phyloP scores from a whole-genome alignment of 1,139 yeast genomes.

The Debaryomycetaceae sp. region DNA sequence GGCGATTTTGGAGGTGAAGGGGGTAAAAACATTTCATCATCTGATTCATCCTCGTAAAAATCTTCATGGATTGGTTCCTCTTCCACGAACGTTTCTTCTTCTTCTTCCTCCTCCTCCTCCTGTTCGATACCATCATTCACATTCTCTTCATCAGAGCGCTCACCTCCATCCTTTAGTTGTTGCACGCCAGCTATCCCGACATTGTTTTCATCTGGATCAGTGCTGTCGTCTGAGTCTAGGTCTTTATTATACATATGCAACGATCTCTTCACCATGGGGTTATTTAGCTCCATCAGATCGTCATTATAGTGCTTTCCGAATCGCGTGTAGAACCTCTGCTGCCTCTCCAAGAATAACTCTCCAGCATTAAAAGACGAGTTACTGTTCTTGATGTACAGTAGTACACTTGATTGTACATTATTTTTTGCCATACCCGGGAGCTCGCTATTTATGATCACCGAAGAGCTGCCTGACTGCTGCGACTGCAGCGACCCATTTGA shows the following conservation, averaged over 20 bases:
- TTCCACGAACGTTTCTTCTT: conserved; percentile 6
- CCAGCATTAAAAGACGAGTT: conserved; percentile 13
- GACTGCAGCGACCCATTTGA: conserved; percentile 9
- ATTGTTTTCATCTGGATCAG: neutral
- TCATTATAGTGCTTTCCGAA: conserved; percentile 25
- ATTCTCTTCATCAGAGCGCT: conserved; percentile 6
- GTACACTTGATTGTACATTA: conserved; percentile 28
- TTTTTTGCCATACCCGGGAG: conserved; percentile 28
- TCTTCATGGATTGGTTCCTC: conserved; percentile 10
- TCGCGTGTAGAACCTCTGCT: conserved; percentile 28
- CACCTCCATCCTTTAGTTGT: neutral
- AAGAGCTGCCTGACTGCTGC: conserved; percentile 19
- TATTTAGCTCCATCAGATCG: conserved; percentile 7
- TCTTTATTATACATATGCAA: neutral
- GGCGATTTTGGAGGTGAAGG: conserved; percentile 78
- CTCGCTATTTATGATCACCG: conserved; percentile 30
- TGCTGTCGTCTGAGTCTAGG: neutral
- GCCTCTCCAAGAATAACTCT: conserved; percentile 36
- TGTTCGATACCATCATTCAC: conserved; percentile 1
- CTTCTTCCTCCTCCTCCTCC: conserved; percentile 6
- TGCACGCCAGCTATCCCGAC: neutral
- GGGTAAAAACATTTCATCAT: conserved; percentile 26
- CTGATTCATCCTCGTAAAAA: conserved; percentile 14
- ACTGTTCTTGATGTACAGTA: conserved; percentile 25
- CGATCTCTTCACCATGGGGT: conserved; percentile 1